Evolutionary conservation across 441 rosid species (phyloP), one percentile per base, ranked within the genome.

Genomic region (Syzygium syzygioides): DNA sequence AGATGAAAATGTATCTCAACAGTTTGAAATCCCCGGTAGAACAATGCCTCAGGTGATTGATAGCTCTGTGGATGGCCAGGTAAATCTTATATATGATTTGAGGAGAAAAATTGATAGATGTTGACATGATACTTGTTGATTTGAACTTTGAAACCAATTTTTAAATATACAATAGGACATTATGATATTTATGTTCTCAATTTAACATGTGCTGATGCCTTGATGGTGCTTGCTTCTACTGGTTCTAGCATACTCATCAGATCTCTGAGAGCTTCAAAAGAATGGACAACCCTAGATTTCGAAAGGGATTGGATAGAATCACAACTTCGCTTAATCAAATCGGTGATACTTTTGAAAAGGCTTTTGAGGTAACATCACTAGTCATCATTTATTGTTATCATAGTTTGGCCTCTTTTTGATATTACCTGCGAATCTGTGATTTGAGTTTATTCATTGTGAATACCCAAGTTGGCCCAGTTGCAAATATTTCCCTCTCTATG

Each of bases 271-370:
- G 93, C 86, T 60, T 87, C 55, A 92, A 90, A 91, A 96, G 94
- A 93, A 91, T 93, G 89, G 98, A 96, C 26, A 97, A 91, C 94
- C 98, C 99, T 30, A 91, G 90, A 85, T 88, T 96, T 10, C 91
- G 97, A 89, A 96, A 93, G 92, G 95, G 98, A 59, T 92, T 96
- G 93, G 95, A 96, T 85, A 94, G 89, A 88, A 88, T 97, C 87
- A 90, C 97, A 83, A 86, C 96, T 89, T 95, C 98, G 76, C 97
- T 97, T 45, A 96, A 96, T 91, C 97, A 96, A 66, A 94, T 95
- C 71, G 99, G 96, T 45, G 98, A 96, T 90, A 92, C 95, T 66
- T 96, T 97, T 90, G 99, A 97, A 87, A 96, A 94, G 92, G 98
- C 97, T 89, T 94, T 94, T 88, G 98, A 96, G 98, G 99, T 95